Percentiles rank a stretch among this genome's conserved stretches.
Evolutionary conservation across 2,329 filamentous ascomycete species (phyloP).

Genomic region (Acrocalymma vagum): DNA sequence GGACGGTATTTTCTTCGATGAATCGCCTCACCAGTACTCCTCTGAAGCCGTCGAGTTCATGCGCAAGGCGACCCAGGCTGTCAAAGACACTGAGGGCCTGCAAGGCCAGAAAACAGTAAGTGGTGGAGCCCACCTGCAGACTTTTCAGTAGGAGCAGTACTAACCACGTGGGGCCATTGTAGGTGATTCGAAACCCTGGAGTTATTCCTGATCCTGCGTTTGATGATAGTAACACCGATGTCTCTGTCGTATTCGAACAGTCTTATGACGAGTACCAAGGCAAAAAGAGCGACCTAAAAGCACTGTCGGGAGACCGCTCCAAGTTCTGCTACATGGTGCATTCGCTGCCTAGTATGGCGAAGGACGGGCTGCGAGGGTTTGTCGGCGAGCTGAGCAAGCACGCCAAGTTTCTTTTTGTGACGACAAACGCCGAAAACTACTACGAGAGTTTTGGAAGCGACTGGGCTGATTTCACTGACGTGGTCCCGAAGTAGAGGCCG

Average conservation of each 20-base stretch:
- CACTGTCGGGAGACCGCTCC: slow-evolving; percentile 1
- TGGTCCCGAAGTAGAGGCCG: slow-evolving; percentile 3
- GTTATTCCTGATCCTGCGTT: slow-evolving; percentile 5
- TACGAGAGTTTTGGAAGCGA: slow-evolving; percentile 11
- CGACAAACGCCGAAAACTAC: slow-evolving; percentile 6
- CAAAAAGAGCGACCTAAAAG: background rate
- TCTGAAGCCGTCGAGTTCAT: slow-evolving; percentile 1
- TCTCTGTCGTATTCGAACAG: slow-evolving; percentile 8
- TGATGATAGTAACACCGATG: slow-evolving; percentile 9
- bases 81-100: slow-evolving; percentile 3
- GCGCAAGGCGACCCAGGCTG: background rate
- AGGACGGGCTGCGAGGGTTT: background rate
- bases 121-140: no score
- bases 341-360: slow-evolving; percentile 4
- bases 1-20: slow-evolving; percentile 6
- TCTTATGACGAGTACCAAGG: slow-evolving; percentile 3
- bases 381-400: slow-evolving; percentile 9
- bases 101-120: slow-evolving; percentile 1
- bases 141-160: no score
- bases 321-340: slow-evolving; percentile 9
- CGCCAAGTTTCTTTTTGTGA: slow-evolving; percentile 9
- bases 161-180: background rate
- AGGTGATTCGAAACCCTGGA: slow-evolving; percentile 12
- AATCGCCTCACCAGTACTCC: slow-evolving; percentile 3
- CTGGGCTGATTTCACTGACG: slow-evolving; percentile 6